Conservation (phyloP, 2,329 filamentous ascomycete species). For the Dothideomycetidae sp. region DNA sequence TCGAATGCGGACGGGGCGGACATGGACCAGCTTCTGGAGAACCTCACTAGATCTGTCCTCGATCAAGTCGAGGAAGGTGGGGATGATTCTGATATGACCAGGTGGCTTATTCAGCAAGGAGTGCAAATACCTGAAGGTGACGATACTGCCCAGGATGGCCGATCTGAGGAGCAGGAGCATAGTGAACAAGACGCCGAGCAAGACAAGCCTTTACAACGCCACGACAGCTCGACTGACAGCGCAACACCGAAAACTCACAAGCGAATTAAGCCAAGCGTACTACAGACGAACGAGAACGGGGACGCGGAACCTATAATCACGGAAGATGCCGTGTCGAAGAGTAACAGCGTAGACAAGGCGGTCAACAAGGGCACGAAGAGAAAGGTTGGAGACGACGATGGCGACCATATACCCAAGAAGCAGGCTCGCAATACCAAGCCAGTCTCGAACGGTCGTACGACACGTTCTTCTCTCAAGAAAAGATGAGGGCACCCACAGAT, state of each 20-base stretch:
- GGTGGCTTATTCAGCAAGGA: conserved; percentile 22
- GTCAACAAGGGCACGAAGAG: conserved; percentile 18
- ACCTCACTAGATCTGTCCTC: conserved; percentile 29
- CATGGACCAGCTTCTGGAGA: conserved; percentile 30
- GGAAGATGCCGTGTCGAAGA: not conserved
- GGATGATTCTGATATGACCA: conserved; percentile 17
- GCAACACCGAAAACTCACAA: conserved; percentile 10
- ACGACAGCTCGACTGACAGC: not conserved
- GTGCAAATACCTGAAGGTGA: conserved; percentile 19
- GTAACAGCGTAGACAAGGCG: too few relatives aligned
- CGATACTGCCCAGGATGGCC: not conserved
- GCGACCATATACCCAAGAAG: conserved; percentile 19
- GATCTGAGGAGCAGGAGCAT: not conserved
- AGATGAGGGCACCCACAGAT: too few relatives aligned
- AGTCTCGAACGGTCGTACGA: too few relatives aligned
- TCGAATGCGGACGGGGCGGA: conserved; percentile 21
- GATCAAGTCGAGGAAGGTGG: conserved; percentile 19
- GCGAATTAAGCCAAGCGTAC: conserved; percentile 19
- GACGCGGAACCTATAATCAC: not conserved
- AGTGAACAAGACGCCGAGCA: too few relatives aligned
- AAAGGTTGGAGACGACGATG: conserved; percentile 16
- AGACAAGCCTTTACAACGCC: not conserved
- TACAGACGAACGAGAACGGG: conserved; percentile 12
- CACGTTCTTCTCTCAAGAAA: too few relatives aligned
- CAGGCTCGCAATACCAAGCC: too few relatives aligned